A percentile compares a stretch with the other conserved stretches of the same genome.
Conservation (phyloP, 805 yeast species). For the Hanseniaspora lachancei region DNA sequence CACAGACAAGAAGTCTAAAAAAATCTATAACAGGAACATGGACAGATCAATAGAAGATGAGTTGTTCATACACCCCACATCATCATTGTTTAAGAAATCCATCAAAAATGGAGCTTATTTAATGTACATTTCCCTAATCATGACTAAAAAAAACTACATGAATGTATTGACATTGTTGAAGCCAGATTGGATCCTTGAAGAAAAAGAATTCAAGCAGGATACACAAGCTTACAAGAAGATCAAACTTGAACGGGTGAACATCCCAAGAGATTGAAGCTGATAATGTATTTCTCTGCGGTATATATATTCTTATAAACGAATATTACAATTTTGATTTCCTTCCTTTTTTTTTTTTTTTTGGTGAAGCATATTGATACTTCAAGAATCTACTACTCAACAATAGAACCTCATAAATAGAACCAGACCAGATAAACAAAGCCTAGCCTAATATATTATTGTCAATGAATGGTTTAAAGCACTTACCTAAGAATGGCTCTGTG, state of each 20-base stretch:
- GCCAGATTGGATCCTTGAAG: slow-evolving; percentile 61
- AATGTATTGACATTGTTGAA: slow-evolving; percentile 74
- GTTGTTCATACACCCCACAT: slow-evolving; percentile 79
- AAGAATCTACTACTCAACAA: too few relatives aligned
- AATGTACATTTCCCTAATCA: slow-evolving; percentile 63
- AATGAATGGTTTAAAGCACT: slow-evolving; percentile 10
- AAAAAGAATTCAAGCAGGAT: slow-evolving; percentile 8
- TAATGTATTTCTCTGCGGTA: too few relatives aligned
- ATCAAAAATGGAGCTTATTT: slow-evolving; percentile 53
- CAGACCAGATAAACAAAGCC: background rate
- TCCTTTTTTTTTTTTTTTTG: too few relatives aligned
- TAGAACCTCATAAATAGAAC: too few relatives aligned
- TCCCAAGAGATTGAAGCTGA: background rate
- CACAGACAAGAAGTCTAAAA: slow-evolving; percentile 42
- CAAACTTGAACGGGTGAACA: slow-evolving; percentile 7
- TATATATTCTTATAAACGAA: too few relatives aligned
- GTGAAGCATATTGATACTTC: too few relatives aligned
- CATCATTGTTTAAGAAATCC: slow-evolving; percentile 42
- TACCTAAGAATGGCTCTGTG: slow-evolving; percentile 31
- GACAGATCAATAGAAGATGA: slow-evolving; percentile 35
- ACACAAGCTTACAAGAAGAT: slow-evolving; percentile 4
- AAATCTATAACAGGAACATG: slow-evolving; percentile 57
- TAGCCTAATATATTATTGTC: background rate
- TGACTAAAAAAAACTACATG: slow-evolving; percentile 85
- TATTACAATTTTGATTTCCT: too few relatives aligned